Conservation (phyloP, 83 land plant genomes). For the Larix sibirica region DNA sequence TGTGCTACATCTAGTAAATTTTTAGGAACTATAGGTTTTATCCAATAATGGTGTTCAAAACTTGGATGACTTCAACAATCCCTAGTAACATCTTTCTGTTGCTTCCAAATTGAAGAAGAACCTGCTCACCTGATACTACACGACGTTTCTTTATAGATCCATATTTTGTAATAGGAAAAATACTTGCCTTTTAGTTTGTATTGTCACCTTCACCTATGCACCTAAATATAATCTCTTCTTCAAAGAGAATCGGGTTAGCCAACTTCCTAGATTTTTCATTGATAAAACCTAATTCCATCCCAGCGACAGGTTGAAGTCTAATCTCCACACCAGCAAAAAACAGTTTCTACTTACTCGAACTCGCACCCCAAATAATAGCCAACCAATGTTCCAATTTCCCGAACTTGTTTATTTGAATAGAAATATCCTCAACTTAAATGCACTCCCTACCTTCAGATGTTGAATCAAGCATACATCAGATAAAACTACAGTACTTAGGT, state of each 20-base stretch:
- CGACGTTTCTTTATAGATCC: not conserved
- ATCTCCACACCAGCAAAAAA: not conserved
- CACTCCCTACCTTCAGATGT: too few species aligned
- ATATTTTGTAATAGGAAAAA: not conserved
- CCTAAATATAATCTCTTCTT: not conserved
- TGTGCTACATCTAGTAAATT: not conserved
- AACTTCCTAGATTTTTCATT: not conserved
- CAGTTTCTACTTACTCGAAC: not conserved
- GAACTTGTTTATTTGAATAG: too few species aligned
- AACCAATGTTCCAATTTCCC: too few species aligned
- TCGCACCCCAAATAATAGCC: not conserved
- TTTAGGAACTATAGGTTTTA: not conserved
- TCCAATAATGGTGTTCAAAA: not conserved
- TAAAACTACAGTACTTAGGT: not conserved
- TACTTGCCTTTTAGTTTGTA: not conserved
- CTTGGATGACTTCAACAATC: too few species aligned
- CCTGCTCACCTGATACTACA: not conserved
- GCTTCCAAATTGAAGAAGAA: not conserved
- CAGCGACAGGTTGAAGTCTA: not conserved
- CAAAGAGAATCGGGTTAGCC: not conserved
- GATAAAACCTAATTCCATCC: not conserved
- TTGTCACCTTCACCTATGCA: not conserved
- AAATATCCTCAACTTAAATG: too few species aligned
- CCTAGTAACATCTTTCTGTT: not conserved
- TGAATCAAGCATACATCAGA: not conserved